phyloP scores from a whole-genome alignment of 257 asterid species.

The Datura wrightii region DNA sequence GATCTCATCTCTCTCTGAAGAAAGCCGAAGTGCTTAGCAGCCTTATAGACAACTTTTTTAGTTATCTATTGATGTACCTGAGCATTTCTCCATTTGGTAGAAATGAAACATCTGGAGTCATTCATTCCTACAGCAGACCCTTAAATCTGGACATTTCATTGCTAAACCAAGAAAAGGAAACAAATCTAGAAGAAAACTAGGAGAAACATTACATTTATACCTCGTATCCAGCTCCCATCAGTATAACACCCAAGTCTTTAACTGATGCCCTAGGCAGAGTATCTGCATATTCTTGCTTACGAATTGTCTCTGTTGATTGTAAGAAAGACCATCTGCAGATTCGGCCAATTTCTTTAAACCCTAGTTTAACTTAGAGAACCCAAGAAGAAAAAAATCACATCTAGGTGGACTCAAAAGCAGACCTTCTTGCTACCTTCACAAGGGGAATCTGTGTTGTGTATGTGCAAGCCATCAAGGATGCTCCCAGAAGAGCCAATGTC shows the following conservation, averaged over 20 bases:
- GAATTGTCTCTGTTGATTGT: conserved; percentile 68
- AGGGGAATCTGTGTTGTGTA: conserved; percentile 91
- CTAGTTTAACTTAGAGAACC: neutral
- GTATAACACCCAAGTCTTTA: conserved; percentile 79
- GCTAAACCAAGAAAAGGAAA: neutral
- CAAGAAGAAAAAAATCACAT: conserved; percentile 18
- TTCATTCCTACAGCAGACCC: neutral
- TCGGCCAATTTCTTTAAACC: conserved; percentile 28
- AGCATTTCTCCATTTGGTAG: neutral
- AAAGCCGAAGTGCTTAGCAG: neutral
- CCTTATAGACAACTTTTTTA: neutral
- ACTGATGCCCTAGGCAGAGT: conserved; percentile 79
- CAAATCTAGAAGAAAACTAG: neutral
- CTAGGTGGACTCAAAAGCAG: conserved; percentile 36
- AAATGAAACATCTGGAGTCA: neutral
- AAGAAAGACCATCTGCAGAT: conserved; percentile 85
- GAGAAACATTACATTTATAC: conserved; percentile 40
- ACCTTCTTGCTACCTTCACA: conserved; percentile 94
- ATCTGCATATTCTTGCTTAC: conserved; percentile 83
- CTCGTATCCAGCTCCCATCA: conserved; percentile 92
- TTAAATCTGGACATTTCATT: conserved; percentile 1
- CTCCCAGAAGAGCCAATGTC: conserved; percentile 70
- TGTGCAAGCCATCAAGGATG: conserved; percentile 92
- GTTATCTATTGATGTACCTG: neutral
- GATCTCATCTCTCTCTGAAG: neutral